Conservation (phyloP, 805 yeast genomes). For the Kazachstania kunashirensis region DNA sequence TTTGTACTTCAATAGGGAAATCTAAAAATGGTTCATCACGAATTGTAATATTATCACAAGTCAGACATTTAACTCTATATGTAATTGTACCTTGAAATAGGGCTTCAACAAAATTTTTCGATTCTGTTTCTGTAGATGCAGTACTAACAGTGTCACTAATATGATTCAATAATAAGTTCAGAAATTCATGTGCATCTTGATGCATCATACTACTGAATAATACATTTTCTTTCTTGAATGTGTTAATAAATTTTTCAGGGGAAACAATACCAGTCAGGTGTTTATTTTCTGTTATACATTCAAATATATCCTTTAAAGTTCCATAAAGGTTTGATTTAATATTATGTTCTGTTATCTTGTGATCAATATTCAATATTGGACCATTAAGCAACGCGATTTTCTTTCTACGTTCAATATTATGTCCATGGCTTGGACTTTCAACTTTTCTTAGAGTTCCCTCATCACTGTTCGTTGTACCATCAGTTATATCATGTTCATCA, state of each 20-base stretch:
- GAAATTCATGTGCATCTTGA: constrained; percentile 96
- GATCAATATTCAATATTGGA: constrained; percentile 75
- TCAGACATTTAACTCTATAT: constrained; percentile 82
- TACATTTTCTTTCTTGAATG: constrained; percentile 72
- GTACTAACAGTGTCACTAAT: constrained; percentile 38
- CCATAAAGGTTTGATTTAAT: constrained; percentile 39
- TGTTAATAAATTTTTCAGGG: constrained; percentile 63
- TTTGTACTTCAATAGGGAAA: constrained; percentile 76
- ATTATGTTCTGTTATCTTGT: constrained; percentile 32
- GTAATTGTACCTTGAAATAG: constrained; percentile 80
- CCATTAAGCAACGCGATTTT: constrained; percentile 71
- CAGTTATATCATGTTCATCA: no score
- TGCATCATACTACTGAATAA: constrained; percentile 88
- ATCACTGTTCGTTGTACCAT: no score
- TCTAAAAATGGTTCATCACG: constrained; percentile 83
- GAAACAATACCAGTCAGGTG: constrained; percentile 75
- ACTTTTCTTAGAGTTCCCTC: no score
- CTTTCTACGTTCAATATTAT: constrained; percentile 61
- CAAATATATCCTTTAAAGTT: constrained; percentile 77
- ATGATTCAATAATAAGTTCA: constrained; percentile 77
- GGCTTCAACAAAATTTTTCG: constrained; percentile 46
- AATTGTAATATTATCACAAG: constrained; percentile 74
- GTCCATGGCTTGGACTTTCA: neutral
- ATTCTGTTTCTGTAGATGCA: neutral
- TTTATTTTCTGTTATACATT: constrained; percentile 61